Percentiles rank a stretch among this genome's conserved stretches.
Conservation (phyloP, 768 basidiomycete species). For the Mycena latifolia region DNA sequence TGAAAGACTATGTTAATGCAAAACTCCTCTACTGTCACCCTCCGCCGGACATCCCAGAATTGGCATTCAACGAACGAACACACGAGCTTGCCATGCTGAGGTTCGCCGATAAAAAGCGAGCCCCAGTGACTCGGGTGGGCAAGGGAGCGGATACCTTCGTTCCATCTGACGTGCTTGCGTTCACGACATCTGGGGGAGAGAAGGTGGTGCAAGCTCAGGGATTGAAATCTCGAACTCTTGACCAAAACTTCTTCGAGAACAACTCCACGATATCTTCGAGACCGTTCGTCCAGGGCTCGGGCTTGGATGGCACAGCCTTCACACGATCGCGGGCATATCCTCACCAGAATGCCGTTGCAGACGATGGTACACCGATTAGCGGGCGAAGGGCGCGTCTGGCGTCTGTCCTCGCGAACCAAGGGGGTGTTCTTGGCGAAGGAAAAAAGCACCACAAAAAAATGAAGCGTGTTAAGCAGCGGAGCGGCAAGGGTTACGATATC, state of each 20-base stretch:
- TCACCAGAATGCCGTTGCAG: constrained; percentile 84
- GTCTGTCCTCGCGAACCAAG: constrained; percentile 55
- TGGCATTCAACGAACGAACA: constrained; percentile 81
- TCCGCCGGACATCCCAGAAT: constrained; percentile 77
- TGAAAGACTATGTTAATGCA: constrained; percentile 98
- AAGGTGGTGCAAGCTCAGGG: constrained; percentile 50
- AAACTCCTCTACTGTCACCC: constrained; percentile 92
- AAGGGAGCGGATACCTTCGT: constrained; percentile 90
- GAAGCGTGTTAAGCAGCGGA: constrained; percentile 88
- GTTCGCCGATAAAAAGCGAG: constrained; percentile 85
- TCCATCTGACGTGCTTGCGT: constrained; percentile 47
- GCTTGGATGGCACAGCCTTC: constrained; percentile 67
- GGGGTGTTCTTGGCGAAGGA: constrained; percentile 50
- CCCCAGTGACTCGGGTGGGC: constrained; percentile 87
- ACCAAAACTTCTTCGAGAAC: constrained; percentile 85
- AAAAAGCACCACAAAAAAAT: constrained; percentile 92
- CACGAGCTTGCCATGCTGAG: constrained; percentile 71
- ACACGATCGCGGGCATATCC: constrained; percentile 78
- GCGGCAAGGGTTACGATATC: constrained; percentile 91
- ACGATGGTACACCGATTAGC: constrained; percentile 79
- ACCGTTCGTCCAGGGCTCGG: constrained; percentile 73
- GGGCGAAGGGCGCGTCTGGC: constrained; percentile 57
- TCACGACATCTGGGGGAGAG: constrained; percentile 37
- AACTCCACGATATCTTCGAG: constrained; percentile 63
- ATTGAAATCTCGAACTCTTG: constrained; percentile 77